Conservation (phyloP, 176 grass and related monocot genomes). For the Bolboschoenus planiculmis region DNA sequence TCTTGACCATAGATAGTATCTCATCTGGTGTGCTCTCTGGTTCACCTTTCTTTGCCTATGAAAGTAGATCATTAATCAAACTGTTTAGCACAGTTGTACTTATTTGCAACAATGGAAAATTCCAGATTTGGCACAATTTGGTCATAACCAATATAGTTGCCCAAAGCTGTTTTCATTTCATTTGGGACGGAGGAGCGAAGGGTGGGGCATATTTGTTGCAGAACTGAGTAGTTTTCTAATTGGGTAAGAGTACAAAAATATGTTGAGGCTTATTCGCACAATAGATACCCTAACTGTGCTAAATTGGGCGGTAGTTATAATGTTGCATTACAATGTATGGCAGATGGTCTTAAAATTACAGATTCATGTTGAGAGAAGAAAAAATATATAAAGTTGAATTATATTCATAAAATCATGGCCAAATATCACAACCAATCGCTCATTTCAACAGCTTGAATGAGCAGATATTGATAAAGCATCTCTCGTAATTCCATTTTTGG, state of each 20-base stretch:
- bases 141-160: neutral
- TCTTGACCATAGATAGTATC: constrained; percentile 87
- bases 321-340: neutral
- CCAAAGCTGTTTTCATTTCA: neutral
- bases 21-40: constrained; percentile 81
- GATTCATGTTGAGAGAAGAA: neutral
- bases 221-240: neutral
- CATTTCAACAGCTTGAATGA: neutral
- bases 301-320: neutral
- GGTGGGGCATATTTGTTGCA: neutral
- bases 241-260: neutral
- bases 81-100: neutral
- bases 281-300: neutral
- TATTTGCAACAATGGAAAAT: neutral
- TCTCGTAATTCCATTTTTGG: neutral
- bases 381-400: neutral
- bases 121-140: neutral
- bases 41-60: constrained; percentile 90
- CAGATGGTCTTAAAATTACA: neutral
- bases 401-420: neutral
- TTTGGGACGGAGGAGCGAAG: neutral
- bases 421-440: neutral
- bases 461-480: neutral
- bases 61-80: constrained; percentile 15
- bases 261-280: neutral